A percentile compares a stretch with the other conserved stretches of the same genome.
These are phyloP conservation scores for Sclerotinia borealis DNA, from an alignment of 2,329 filamentous ascomycete species.

Conservation along the genomic window DNA sequence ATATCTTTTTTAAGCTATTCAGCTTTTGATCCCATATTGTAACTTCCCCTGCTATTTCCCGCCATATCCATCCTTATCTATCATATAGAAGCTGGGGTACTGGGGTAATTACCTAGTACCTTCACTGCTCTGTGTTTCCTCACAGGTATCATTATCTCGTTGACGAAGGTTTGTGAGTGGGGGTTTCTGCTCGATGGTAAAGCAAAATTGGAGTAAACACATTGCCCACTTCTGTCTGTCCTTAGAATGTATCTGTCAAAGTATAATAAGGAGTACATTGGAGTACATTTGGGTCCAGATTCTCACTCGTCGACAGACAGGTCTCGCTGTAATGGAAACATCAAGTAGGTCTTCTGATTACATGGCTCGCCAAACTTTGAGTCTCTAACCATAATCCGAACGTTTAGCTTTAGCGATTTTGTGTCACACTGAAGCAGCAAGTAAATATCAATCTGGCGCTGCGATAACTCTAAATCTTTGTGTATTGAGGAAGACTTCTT, in stretches of 20 bases:
- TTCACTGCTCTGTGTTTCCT: background rate
- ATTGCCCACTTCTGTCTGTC: background rate
- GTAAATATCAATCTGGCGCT: too few species aligned
- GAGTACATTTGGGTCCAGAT: background rate
- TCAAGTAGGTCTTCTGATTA: background rate
- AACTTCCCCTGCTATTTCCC: constrained; percentile 18
- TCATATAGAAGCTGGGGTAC: background rate
- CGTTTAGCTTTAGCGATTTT: too few species aligned
- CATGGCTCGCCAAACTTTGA: background rate
- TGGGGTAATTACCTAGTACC: background rate
- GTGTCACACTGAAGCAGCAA: too few species aligned
- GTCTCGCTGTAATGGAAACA: background rate
- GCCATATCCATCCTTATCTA: background rate
- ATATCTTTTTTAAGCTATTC: constrained; percentile 39
- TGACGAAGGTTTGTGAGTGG: background rate
- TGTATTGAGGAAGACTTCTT: background rate
- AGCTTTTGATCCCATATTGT: constrained; percentile 45
- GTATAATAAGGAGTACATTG: background rate
- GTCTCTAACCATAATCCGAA: background rate
- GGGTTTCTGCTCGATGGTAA: background rate
- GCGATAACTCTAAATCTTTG: too few species aligned
- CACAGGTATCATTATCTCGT: too few species aligned
- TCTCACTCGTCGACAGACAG: background rate
- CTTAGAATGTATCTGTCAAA: background rate
- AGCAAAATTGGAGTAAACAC: background rate